Percentiles rank a stretch among this genome's conserved stretches.
These are phyloP conservation scores for Hypomyces rosellus DNA, from an alignment of 2,329 filamentous ascomycete species.

Conservation along the genomic window DNA sequence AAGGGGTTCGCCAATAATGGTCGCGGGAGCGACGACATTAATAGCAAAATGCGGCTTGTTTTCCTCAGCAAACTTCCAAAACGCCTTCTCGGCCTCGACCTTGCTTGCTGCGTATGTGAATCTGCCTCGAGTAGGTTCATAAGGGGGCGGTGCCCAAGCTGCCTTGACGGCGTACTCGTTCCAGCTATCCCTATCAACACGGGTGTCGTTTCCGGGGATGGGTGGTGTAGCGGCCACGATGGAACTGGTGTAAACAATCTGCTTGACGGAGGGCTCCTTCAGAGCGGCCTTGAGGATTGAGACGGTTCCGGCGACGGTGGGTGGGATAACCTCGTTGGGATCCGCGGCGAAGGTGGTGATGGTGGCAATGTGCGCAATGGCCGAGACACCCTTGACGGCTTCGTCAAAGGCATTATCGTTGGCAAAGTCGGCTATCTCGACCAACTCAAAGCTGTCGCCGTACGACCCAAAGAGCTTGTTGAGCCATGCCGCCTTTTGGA, in stretches of 20 bases:
- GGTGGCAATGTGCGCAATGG: constrained; percentile 34
- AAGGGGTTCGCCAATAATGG: constrained; percentile 21
- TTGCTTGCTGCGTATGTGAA: constrained; percentile 33
- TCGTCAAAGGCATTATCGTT: constrained; percentile 20
- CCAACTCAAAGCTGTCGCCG: constrained; percentile 24
- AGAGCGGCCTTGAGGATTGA: constrained; percentile 30
- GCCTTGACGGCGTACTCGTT: constrained; percentile 25
- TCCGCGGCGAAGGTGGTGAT: constrained; percentile 28
- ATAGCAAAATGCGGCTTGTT: constrained; percentile 22
- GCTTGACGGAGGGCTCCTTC: constrained; percentile 27
- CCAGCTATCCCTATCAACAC: constrained; percentile 24
- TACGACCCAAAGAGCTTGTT: constrained; percentile 15
- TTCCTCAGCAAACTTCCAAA: constrained; percentile 30
- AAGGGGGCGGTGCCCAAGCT: constrained; percentile 32
- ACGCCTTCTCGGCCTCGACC: constrained; percentile 26
- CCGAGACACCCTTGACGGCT: constrained; percentile 21
- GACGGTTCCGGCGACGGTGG: constrained; percentile 21
- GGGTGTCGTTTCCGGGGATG: constrained; percentile 15
- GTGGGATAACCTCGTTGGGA: constrained; percentile 33
- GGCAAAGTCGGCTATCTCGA: constrained; percentile 27
- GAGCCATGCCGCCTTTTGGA: constrained; percentile 20
- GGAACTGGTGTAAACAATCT: constrained; percentile 36
- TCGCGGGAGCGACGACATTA: constrained; percentile 25
- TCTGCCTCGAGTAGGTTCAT: constrained; percentile 19
- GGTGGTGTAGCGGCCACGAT: constrained; percentile 18